Evolutionary conservation across 345 rosid genomes (phyloP).

Genomic region (Durio zibethinus): DNA sequence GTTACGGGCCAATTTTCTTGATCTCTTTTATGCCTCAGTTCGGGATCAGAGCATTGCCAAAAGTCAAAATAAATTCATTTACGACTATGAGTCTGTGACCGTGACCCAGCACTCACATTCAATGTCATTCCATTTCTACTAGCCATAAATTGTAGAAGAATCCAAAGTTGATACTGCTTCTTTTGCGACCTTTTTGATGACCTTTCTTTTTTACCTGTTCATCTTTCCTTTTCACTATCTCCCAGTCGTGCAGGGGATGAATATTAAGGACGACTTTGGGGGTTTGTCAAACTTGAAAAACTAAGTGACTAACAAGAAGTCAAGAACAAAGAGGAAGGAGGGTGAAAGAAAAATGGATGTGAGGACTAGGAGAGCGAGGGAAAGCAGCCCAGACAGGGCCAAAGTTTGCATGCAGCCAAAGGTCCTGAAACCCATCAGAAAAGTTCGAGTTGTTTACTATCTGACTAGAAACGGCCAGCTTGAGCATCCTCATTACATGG

Average conservation of each 20-base stretch:
- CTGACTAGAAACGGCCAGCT: conserved; percentile 88
- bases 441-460: conserved; percentile 76
- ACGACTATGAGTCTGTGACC: neutral
- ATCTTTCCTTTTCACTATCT: conserved; percentile 12
- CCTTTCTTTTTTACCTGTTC: neutral
- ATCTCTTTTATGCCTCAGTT: conserved; percentile 3
- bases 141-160: conserved; percentile 1
- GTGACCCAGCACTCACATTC: conserved; percentile 18
- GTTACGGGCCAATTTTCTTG: neutral
- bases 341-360: conserved; percentile 26
- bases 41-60: conserved; percentile 11
- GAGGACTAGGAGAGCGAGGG: conserved; percentile 35
- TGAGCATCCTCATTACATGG: conserved; percentile 91
- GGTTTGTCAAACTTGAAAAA: neutral
- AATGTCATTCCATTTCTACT: neutral
- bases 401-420: conserved; percentile 29
- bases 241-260: neutral
- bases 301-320: neutral
- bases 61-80: conserved; percentile 18
- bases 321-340: neutral
- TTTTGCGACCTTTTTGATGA: neutral
- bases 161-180: conserved; percentile 7
- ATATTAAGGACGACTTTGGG: neutral
- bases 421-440: conserved; percentile 30
- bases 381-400: conserved; percentile 44